Conservation (phyloP, 108 stramenopile species). For the Stephanodiscus minutulus region DNA sequence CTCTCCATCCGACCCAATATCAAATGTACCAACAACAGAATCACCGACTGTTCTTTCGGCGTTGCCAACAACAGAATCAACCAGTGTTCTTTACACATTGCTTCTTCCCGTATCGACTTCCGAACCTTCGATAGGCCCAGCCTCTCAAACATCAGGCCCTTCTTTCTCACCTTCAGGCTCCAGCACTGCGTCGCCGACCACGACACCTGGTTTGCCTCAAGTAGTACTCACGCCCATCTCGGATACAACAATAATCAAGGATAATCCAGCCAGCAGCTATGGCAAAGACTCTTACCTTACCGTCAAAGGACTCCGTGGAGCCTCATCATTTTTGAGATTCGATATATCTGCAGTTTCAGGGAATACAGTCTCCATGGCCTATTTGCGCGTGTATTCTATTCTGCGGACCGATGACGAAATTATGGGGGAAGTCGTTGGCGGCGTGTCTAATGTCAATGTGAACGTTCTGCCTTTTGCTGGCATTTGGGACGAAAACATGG, state of each 20-base stretch:
- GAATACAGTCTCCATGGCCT: not conserved
- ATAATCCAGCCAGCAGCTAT: not conserved
- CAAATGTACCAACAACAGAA: not conserved
- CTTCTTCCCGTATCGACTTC: not conserved
- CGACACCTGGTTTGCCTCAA: not conserved
- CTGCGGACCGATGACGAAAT: not conserved
- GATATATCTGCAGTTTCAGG: not conserved
- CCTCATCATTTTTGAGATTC: not conserved
- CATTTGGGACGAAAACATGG: slow-evolving; percentile 1
- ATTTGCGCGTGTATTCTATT: not conserved
- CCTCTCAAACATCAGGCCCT: not conserved
- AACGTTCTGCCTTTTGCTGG: slow-evolving; percentile 1
- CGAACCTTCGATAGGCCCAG: not conserved
- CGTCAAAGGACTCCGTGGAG: not conserved
- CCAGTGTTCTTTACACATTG: not conserved
- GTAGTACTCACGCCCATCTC: not conserved
- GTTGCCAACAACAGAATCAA: not conserved
- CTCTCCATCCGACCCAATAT: not conserved
- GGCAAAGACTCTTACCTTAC: not conserved
- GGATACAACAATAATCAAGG: not conserved
- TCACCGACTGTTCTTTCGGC: not conserved
- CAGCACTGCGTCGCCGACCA: not conserved
- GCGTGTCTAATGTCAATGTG: not conserved
- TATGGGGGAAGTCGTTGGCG: no score
- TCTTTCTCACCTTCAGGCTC: no score